Evolutionary conservation across 129 eudicot species (phyloP), one percentile per base, ranked within the genome.

Genomic region (Lactuca sativa): DNA sequence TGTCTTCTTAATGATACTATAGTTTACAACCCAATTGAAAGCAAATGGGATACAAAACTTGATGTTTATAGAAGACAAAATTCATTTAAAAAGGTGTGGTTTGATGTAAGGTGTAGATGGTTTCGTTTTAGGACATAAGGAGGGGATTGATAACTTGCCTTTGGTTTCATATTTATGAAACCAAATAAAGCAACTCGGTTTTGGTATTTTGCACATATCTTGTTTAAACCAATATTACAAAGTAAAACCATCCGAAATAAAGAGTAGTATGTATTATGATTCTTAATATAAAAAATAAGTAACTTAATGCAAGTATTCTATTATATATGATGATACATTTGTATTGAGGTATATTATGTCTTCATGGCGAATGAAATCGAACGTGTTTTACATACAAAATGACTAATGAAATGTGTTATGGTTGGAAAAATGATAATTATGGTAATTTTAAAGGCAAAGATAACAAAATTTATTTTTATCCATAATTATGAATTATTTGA

Each of bases 11-110:
- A 43, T 58, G 51, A 58, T 48, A 30, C 43, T 21, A 25, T 25
- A 69, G 56, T 53, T 38, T 56, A 56, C 67, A 48, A 32, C 41
- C 25, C 56, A 31, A 47, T 43, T 70, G 34, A 30, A 58, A 59
- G 16, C 67, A 71, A 57, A 71, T 32, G 37, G 38, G 52, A 40
- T n/a, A 17, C 44, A 51, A 60, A 56, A 33, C 11, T 67, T 52
- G 64, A 55, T 52, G 62, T 47, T 47, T 47, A 47, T 47, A 47
- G 52, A 47, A 11, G 52, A 47, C 15, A 2, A 47, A 2, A 11
- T 47, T 11, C 5, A 10, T 47, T 47, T 47, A 47, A 12, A 44
- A 4, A 2, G 52, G 12, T 47, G 5, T 2, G 15, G 15, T 47
- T 12, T 47, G n/a, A 47, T 47, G 12, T 12, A 15, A 12, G 49